These are phyloP conservation scores for Kwoniella mangroviensis DNA, from an alignment of 768 basidiomycete species.

Conservation along the genomic window DNA sequence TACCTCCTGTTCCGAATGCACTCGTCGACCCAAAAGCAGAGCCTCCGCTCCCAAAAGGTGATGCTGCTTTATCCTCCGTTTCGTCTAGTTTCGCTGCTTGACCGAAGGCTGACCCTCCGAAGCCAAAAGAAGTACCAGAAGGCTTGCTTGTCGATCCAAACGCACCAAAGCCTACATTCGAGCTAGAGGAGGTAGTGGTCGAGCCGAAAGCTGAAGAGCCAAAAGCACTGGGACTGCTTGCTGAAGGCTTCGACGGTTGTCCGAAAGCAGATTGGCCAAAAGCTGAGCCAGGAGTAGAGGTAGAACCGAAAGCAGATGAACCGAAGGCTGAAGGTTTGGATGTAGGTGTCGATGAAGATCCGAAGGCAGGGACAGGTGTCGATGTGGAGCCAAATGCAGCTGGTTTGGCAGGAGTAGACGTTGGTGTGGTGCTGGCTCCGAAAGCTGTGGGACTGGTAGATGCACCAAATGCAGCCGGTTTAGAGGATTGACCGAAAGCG, in stretches of 20 bases:
- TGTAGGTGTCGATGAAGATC: constrained; percentile 40
- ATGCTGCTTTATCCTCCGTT: constrained; percentile 6
- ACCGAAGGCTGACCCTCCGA: constrained; percentile 42
- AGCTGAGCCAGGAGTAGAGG: constrained; percentile 5
- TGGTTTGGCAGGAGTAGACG: constrained; percentile 12
- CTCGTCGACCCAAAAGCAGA: constrained; percentile 32
- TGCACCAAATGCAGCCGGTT: constrained; percentile 8
- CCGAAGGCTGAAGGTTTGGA: constrained; percentile 20
- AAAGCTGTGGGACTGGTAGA: constrained; percentile 18
- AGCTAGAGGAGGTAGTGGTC: constrained; percentile 1
- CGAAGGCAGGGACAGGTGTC: constrained; percentile 28
- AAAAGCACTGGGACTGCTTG: constrained; percentile 19
- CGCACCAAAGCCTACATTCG: constrained; percentile 14
- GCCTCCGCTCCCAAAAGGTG: constrained; percentile 27
- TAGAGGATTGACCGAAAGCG: constrained; percentile 35
- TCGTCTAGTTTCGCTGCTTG: constrained; percentile 24
- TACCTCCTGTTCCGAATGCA: constrained; percentile 26
- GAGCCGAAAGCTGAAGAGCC: constrained; percentile 55
- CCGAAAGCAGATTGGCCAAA: constrained; percentile 35
- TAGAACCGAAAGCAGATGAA: constrained; percentile 16
- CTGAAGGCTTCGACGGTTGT: constrained; percentile 28
- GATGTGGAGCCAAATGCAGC: constrained; percentile 26
- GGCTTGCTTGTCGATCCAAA: constrained; percentile 20
- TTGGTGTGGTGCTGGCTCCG: constrained; percentile 51
- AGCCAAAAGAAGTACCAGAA: constrained; percentile 16